Base-by-base conservation (phyloP, 768 basidiomycete species). In the Termitomyces sp. region DNA sequence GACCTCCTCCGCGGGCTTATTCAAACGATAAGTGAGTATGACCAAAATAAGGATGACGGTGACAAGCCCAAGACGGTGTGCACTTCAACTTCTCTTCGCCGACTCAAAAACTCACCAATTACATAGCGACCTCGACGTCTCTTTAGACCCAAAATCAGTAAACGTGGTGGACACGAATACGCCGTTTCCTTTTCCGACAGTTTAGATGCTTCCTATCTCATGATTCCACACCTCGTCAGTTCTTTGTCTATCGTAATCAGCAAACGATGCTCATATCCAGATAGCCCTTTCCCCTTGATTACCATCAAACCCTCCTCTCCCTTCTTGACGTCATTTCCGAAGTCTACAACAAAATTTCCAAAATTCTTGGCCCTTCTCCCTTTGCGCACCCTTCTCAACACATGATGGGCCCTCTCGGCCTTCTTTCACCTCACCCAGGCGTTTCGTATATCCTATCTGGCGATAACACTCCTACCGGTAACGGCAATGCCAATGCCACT, bases 231-330 rank as follows among this genome's bases (percentile, higher is more conserved):
- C 67, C 83, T 91, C 68, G 91, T 91, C 61, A 63, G 85, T 56
- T n/a, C 59, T 34, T 20, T 44, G 2, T 18, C 45, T 22, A 10
- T 34, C 9, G n/a, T n/a, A n/a, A 53, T 56, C 20, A 40, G 34
- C 27, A 39, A 10, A 27, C 37, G 20, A 46, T 27, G 32, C 12
- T 61, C 45, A 60, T 51, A 58, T n/a, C 10, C 52, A 30, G 5
- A 13, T 53, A 94, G 93, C 89, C 93, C n/a, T 95, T 95, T 72
- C 77, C 87, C 3, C 71, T 95, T 55, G 93, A 95, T 71, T 95
- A 96, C 68, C 88, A 91, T 63, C 89, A 95, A 72, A 91, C 90
- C 10, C 82, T 95, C 36, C n/a, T n/a, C n/a, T n/a, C n/a, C n/a
- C n/a, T n/a, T n/a, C n/a, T n/a, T n/a, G n/a, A n/a, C n/a, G n/a